These are phyloP conservation scores for Sordariomycetes sp. DNA, from an alignment of 2,329 filamentous ascomycete species.

Conservation along the genomic window DNA sequence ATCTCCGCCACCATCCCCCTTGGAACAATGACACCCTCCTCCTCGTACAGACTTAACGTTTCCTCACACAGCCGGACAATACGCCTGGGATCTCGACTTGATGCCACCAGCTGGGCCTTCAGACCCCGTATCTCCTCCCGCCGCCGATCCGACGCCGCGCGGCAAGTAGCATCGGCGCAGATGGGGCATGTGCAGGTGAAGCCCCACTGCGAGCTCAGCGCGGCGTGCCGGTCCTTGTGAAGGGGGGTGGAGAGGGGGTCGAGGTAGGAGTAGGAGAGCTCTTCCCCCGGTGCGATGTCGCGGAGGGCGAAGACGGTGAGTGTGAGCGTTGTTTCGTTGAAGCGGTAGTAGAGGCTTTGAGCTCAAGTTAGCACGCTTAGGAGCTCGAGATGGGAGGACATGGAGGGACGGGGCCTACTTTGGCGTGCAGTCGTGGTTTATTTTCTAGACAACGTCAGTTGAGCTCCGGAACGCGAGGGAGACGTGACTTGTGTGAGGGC, in stretches of 20 bases:
- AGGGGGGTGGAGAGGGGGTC: not conserved
- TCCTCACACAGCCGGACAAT: not conserved
- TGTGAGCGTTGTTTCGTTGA: slow-evolving; percentile 5
- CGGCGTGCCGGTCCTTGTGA: slow-evolving; percentile 1
- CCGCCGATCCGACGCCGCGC: not conserved
- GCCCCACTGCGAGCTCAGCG: slow-evolving; percentile 2
- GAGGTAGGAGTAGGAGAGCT: slow-evolving; percentile 5
- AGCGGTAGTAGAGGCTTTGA: slow-evolving; percentile 5
- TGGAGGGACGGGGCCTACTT: not conserved
- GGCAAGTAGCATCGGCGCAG: not conserved
- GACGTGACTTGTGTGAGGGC: not conserved
- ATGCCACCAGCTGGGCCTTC: not conserved
- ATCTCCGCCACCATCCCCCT: slow-evolving; percentile 1
- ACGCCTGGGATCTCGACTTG: not conserved
- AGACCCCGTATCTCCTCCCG: slow-evolving; percentile 1
- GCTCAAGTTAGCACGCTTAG: not conserved
- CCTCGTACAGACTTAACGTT: slow-evolving; percentile 1
- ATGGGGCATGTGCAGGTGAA: slow-evolving; percentile 6
- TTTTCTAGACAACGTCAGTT: slow-evolving; percentile 1
- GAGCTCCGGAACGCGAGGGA: not conserved
- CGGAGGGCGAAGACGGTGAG: slow-evolving; percentile 4
- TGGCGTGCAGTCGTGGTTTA: slow-evolving; percentile 5
- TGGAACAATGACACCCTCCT: slow-evolving; percentile 5
- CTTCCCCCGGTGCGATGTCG: slow-evolving; percentile 3
- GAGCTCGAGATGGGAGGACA: not conserved